phyloP scores from a whole-genome alignment of 345 rosid species.

The Psidium friedrichsthalianum region DNA sequence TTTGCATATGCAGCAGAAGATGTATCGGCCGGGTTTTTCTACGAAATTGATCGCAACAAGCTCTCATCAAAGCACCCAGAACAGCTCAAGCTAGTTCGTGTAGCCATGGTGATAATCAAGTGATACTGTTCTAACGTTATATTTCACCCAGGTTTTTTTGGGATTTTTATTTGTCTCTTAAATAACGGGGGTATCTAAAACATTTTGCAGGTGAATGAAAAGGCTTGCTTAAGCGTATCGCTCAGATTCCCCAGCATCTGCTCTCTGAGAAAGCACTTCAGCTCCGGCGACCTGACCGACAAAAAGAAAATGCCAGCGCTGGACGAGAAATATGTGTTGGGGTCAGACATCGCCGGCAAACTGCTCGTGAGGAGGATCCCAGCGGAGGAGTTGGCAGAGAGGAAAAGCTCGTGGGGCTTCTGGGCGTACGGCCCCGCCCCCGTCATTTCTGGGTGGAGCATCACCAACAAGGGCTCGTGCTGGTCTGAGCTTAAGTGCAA shows the following conservation, averaged over 20 bases:
- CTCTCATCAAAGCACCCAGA: constrained; percentile 43
- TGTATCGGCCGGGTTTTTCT: constrained; percentile 48
- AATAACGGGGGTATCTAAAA: background rate
- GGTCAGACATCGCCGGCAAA: constrained; percentile 42
- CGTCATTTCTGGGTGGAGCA: constrained; percentile 3
- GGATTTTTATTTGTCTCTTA: background rate
- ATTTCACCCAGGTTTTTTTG: background rate
- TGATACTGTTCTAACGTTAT: background rate
- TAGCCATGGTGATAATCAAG: constrained; percentile 48
- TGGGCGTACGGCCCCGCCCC: constrained; percentile 32
- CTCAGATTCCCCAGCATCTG: constrained; percentile 60
- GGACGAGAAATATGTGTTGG: constrained; percentile 54
- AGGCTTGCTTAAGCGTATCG: constrained; percentile 36
- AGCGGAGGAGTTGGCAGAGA: constrained; percentile 36
- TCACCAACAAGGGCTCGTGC: constrained; percentile 28
- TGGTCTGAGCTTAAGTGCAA: constrained; percentile 36
- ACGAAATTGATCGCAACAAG: constrained; percentile 57
- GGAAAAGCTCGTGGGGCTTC: constrained; percentile 36
- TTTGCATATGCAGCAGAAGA: constrained; percentile 37
- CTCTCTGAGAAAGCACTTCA: constrained; percentile 47
- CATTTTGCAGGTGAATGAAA: constrained; percentile 55
- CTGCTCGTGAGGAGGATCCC: constrained; percentile 52
- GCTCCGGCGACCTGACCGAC: constrained; percentile 9
- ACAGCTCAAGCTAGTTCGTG: constrained; percentile 42
- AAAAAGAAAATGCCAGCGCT: constrained; percentile 44